Evolutionary conservation across 176 grass and related monocot species (phyloP).

Genomic region (Oryza punctata): DNA sequence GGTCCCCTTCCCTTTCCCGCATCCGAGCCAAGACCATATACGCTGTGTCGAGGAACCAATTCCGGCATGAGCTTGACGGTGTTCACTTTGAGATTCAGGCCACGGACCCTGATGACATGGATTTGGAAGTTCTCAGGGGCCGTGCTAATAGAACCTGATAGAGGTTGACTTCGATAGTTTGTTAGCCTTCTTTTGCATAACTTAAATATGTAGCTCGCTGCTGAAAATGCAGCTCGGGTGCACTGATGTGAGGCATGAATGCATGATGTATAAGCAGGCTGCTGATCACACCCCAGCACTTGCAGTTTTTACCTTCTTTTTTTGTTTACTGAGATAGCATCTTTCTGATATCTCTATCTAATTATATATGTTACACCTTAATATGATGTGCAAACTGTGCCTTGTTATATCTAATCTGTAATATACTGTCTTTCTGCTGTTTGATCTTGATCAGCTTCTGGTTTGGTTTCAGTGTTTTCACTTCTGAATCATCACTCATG

Average conservation of each 20-base stretch:
- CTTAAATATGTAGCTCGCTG: slow-evolving; percentile 26
- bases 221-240: slow-evolving; percentile 8
- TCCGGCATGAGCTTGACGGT: slow-evolving; percentile 66
- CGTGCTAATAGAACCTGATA: slow-evolving; percentile 55
- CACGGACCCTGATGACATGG: slow-evolving; percentile 67
- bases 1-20: slow-evolving; percentile 66
- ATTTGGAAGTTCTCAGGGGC: slow-evolving; percentile 59
- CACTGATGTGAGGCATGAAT: slow-evolving; percentile 34
- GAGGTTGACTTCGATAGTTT: not conserved
- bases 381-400: slow-evolving; percentile 33
- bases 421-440: slow-evolving; percentile 10
- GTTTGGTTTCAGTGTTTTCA: slow-evolving; percentile 15
- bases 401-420: not conserved
- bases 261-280: slow-evolving; percentile 26
- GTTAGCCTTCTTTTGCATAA: slow-evolving; percentile 8
- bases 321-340: slow-evolving; percentile 1
- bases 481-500: not conserved
- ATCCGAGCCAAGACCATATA: slow-evolving; percentile 75
- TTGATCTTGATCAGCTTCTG: not conserved
- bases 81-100: slow-evolving; percentile 84
- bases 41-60: slow-evolving; percentile 60
- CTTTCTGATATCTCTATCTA: slow-evolving; percentile 23
- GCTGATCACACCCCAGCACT: slow-evolving; percentile 29
- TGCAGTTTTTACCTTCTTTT: not conserved
- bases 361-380: slow-evolving; percentile 23